A percentile compares a stretch with the other conserved stretches of the same genome.
Conservation (phyloP, 306 rosid genomes). For the Ceratonia siliqua region DNA sequence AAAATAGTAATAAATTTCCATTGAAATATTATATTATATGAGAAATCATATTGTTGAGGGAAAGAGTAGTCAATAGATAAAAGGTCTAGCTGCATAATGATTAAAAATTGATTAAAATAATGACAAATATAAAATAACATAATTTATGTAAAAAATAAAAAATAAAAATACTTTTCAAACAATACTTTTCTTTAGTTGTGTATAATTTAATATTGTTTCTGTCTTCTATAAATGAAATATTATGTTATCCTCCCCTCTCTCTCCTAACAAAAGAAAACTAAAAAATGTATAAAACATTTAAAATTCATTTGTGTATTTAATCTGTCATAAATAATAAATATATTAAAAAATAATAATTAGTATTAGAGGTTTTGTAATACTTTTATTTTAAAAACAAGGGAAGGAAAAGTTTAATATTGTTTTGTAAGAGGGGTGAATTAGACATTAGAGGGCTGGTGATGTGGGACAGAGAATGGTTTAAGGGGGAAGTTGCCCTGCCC, state of each 20-base stretch:
- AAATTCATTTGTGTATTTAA: background rate
- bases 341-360: background rate
- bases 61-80: background rate
- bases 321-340: background rate
- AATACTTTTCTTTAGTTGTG: background rate
- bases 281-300: background rate
- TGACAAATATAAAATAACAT: background rate
- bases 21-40: background rate
- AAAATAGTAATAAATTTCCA: background rate
- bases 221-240: too few species aligned
- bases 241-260: too few species aligned
- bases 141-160: background rate
- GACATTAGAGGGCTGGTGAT: background rate
- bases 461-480: background rate
- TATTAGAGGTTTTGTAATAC: background rate
- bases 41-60: background rate
- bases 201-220: background rate
- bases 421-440: background rate
- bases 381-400: background rate
- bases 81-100: background rate
- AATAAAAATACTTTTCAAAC: too few species aligned
- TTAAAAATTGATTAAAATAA: slow-evolving; percentile 3
- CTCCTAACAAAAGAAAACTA: background rate
- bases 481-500: background rate
- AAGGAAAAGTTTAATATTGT: background rate